phyloP scores from a whole-genome alignment of 208 protist genomes.

The Leishmania braziliensis region DNA sequence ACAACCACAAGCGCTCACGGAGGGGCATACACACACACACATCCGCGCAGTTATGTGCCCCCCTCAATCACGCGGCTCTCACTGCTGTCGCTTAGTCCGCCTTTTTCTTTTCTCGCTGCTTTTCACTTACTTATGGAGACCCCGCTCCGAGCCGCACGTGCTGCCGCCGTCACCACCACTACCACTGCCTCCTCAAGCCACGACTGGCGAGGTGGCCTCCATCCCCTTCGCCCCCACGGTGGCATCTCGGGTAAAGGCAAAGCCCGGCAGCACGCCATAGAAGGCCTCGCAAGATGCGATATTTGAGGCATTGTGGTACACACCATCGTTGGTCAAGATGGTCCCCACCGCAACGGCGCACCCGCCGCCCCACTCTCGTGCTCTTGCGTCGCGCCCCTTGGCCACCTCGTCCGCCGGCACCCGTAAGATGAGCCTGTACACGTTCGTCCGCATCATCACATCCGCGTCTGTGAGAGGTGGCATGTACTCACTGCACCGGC shows the following conservation, averaged over 20 bases:
- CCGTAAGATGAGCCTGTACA: constrained; percentile 32
- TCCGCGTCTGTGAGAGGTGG: constrained; percentile 19
- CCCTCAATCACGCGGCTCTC: background rate
- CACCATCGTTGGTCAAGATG: constrained; percentile 39
- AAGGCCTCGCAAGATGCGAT: constrained; percentile 35
- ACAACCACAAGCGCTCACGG: background rate
- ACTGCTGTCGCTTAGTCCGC: background rate
- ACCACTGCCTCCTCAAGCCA: background rate
- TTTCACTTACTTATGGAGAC: background rate
- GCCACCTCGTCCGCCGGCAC: constrained; percentile 12
- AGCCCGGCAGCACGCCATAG: constrained; percentile 23
- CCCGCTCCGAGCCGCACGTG: background rate
- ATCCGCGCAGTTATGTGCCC: background rate
- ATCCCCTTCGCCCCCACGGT: background rate
- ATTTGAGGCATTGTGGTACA: constrained; percentile 56
- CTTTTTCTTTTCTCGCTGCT: background rate
- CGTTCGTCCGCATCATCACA: constrained; percentile 26
- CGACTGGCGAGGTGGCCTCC: background rate
- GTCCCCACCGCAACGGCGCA: constrained; percentile 38
- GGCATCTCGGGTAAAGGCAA: background rate
- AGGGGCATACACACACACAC: background rate
- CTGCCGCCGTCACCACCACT: background rate
- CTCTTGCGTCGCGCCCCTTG: background rate
- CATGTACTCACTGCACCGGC: constrained; percentile 37
- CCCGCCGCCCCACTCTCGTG: background rate